A percentile compares a stretch with the other conserved stretches of the same genome.
These are phyloP conservation scores for Mycena polygramma DNA, from an alignment of 768 basidiomycete genomes.

Conservation along the genomic window DNA sequence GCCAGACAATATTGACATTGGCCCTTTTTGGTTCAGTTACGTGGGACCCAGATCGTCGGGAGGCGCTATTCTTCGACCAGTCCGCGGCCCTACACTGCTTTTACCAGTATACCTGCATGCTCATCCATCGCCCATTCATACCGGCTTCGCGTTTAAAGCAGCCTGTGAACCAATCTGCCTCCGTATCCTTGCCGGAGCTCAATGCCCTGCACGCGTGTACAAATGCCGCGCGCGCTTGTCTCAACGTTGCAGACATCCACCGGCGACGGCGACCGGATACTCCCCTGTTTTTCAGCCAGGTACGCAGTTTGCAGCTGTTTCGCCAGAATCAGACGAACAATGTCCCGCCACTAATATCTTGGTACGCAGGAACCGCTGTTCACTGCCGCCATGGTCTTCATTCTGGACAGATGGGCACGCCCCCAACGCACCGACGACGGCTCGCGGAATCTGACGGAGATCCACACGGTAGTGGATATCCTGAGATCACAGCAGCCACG, in stretches of 20 bases:
- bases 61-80: conserved; percentile 19
- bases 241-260: conserved; percentile 7
- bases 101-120: conserved; percentile 4
- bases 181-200: neutral
- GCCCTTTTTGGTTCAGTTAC: neutral
- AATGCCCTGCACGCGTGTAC: neutral
- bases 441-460: neutral
- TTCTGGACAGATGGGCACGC: neutral
- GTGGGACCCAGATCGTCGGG: neutral
- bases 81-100: conserved; percentile 10
- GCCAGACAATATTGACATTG: no score
- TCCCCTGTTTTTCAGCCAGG: conserved; percentile 17
- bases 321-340: no score
- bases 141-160: neutral
- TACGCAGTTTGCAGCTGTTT: neutral
- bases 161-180: neutral
- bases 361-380: neutral
- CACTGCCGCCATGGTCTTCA: neutral
- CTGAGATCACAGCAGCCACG: neutral
- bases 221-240: conserved; percentile 1
- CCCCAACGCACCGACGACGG: neutral
- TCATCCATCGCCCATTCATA: conserved; percentile 10
- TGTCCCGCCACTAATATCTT: no score
- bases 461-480: neutral
- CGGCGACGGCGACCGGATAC: conserved; percentile 3